phyloP scores from a whole-genome alignment of 768 basidiomycete species.

The Termitomyces sp. region DNA sequence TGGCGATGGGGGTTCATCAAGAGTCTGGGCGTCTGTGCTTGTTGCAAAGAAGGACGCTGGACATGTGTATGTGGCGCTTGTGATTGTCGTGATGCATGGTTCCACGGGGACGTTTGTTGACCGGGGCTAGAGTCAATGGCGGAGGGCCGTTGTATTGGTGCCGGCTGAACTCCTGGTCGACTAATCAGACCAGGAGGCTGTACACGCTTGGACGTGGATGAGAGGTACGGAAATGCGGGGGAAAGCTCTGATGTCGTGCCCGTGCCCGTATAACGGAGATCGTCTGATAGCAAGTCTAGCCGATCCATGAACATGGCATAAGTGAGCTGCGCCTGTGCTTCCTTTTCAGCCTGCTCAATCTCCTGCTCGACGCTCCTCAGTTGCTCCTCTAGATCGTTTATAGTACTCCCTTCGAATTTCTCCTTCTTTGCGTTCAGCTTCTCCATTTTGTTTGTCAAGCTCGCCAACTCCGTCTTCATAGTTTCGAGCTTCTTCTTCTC shows the following conservation, averaged over 20 bases:
- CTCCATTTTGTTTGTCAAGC: slow-evolving; percentile 58
- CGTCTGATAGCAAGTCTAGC: slow-evolving; percentile 13
- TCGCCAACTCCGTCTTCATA: slow-evolving; percentile 52
- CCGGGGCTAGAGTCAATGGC: slow-evolving; percentile 8
- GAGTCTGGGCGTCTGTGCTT: slow-evolving; percentile 17
- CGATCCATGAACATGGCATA: slow-evolving; percentile 8
- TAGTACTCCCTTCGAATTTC: slow-evolving; percentile 49
- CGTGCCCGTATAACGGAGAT: slow-evolving; percentile 3
- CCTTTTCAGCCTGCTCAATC: slow-evolving; percentile 40
- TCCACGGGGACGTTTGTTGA: not conserved
- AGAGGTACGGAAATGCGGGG: slow-evolving; percentile 13
- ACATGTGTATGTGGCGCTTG: slow-evolving; percentile 13
- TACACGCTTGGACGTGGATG: slow-evolving; percentile 10
- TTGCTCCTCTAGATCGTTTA: slow-evolving; percentile 67
- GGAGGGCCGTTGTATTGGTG: slow-evolving; percentile 2
- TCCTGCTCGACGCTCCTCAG: slow-evolving; percentile 55
- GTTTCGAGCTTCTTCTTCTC: slow-evolving; percentile 49
- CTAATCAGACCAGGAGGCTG: slow-evolving; percentile 20
- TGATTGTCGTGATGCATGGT: slow-evolving; percentile 1
- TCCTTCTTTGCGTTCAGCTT: slow-evolving; percentile 60
- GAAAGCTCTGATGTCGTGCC: slow-evolving; percentile 17
- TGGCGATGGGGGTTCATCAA: slow-evolving; percentile 20
- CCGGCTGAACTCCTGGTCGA: slow-evolving; percentile 13
- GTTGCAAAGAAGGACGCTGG: slow-evolving; percentile 21
- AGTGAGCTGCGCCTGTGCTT: slow-evolving; percentile 17